phyloP scores from a whole-genome alignment of 164 flowering plant genomes.

The Nymphaea thermarum region DNA sequence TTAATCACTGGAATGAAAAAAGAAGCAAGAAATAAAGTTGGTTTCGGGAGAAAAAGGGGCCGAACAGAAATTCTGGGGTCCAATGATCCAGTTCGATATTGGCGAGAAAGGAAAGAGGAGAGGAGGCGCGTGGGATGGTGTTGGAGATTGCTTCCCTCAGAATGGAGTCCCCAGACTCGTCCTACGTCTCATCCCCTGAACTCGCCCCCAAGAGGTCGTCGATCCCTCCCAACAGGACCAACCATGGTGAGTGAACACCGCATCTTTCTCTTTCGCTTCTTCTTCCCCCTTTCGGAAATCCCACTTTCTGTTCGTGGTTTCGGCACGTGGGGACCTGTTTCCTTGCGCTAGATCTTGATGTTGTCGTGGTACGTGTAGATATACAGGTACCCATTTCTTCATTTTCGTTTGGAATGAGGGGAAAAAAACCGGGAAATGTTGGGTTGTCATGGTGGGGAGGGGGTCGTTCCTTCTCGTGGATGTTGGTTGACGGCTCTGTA shows the following conservation, averaged over 20 bases:
- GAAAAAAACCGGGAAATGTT: not conserved
- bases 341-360: conserved; percentile 3
- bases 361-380: not conserved
- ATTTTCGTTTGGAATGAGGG: not conserved
- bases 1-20: no score
- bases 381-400: no score
- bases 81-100: not conserved
- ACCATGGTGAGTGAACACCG: conserved; percentile 10
- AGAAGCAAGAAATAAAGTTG: not conserved
- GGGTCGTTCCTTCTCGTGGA: no score
- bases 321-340: not conserved
- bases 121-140: not conserved
- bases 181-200: conserved; percentile 23
- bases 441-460: not conserved
- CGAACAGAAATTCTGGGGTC: not conserved
- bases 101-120: not conserved
- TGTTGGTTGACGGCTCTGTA: not conserved
- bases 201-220: conserved; percentile 14
- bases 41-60: not conserved
- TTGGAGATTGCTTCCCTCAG: not conserved
- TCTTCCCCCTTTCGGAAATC: not conserved
- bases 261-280: not conserved
- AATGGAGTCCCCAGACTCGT: conserved; percentile 27
- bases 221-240: conserved; percentile 7
- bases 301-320: not conserved